phyloP scores from a whole-genome alignment of 345 rosid species.

The Rhodomyrtus tomentosa region DNA sequence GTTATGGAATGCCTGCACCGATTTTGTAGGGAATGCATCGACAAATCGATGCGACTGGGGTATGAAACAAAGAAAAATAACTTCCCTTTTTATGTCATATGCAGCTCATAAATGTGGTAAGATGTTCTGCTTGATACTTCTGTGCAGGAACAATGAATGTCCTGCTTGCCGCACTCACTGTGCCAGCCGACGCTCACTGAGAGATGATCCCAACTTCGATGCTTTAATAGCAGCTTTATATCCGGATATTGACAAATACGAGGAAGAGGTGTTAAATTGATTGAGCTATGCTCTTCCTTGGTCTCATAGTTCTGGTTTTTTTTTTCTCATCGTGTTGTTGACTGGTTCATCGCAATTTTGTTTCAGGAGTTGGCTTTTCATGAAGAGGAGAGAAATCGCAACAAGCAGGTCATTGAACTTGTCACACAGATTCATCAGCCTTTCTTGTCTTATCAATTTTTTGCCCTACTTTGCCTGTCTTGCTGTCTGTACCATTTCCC shows the following conservation, averaged over 20 bases:
- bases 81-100: neutral
- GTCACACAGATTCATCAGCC: neutral
- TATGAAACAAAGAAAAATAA: conserved; percentile 14
- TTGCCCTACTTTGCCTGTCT: neutral
- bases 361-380: conserved; percentile 72
- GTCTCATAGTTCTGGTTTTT: neutral
- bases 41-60: conserved; percentile 97
- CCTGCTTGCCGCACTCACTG: conserved; percentile 98
- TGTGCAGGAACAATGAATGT: conserved; percentile 88
- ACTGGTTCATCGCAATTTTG: neutral
- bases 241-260: conserved; percentile 69
- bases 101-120: neutral
- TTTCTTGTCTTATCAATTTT: neutral
- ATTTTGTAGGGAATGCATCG: conserved; percentile 92
- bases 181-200: conserved; percentile 90
- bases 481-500: neutral
- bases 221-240: conserved; percentile 73
- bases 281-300: neutral
- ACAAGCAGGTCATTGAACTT: conserved; percentile 56
- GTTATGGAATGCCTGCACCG: conserved; percentile 96
- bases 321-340: neutral
- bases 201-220: conserved; percentile 94
- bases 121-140: conserved; percentile 1
- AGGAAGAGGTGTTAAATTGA: conserved; percentile 44
- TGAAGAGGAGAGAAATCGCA: conserved; percentile 78